Evolutionary conservation across 176 grass and related monocot genomes (phyloP), one percentile per base, ranked within the genome.

Genomic region (Triticum urartu): DNA sequence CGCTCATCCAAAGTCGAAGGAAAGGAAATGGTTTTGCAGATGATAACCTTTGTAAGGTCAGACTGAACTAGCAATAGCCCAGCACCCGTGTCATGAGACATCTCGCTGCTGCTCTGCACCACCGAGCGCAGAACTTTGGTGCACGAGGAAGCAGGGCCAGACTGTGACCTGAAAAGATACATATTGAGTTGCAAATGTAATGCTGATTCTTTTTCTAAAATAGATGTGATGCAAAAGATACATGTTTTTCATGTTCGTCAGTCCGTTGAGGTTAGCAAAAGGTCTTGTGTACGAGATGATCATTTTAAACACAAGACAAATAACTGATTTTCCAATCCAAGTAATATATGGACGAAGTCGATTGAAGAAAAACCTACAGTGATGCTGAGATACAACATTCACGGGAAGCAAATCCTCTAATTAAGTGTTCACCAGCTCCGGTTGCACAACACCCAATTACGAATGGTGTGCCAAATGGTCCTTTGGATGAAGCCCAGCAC

Each of bases 401-500:
- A 75, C 96, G 93, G 9, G 96, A 82, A 72, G 96, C 91, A 88
- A 98, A 95, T 68, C 90, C 96, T 94, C 89, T 98, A 35, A 95
- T 95, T 42, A 98, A 90, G 79, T 93, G 89, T 86, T 98, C 96
- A 13, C 96, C 96, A 26, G 90, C 93, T 86, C 96, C 96, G 83
- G 89, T 95, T 84, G 93, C 86, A 92, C 93, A 95, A 60, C 96
- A 94, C 59, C 82, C 91, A 79, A 95, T 84, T 33, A 92, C 7
- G 52, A 89, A 93, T 75, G 91, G 87, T 65, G 87, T 70, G 21
- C 92, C 95, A 91, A 91, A 93, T 20, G 88, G 91, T 71, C 91
- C 96, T 92, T 89, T 95, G 52, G 86, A 88, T 86, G 93, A 91
- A 80, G 91, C 93, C 93, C 96, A 98, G 86, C 96, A 98, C 50